phyloP scores from a whole-genome alignment of 495 filamentous ascomycete genomes.

The Xylaria bambusicola region DNA sequence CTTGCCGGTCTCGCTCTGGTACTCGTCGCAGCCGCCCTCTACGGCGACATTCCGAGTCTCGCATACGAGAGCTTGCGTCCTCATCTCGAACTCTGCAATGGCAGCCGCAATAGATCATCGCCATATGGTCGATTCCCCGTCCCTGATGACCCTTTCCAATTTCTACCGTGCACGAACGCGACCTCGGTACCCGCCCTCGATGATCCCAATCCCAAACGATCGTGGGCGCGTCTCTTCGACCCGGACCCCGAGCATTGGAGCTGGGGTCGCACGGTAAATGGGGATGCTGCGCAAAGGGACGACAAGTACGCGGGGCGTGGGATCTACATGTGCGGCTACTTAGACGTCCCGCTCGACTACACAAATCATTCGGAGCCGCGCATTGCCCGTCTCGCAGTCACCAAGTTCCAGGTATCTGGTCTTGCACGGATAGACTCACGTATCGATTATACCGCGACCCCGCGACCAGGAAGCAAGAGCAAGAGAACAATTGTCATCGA shows the following conservation, averaged over 20 bases:
- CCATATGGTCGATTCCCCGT: slow-evolving; percentile 43
- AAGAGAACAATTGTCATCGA: slow-evolving; percentile 50
- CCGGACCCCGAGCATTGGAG: slow-evolving; percentile 45
- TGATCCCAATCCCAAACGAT: slow-evolving; percentile 31
- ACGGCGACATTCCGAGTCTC: slow-evolving; percentile 20
- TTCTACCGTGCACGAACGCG: slow-evolving; percentile 44
- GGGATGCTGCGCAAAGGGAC: neutral
- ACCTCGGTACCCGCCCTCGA: slow-evolving; percentile 41
- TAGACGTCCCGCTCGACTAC: slow-evolving; percentile 52
- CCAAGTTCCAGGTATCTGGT: slow-evolving; percentile 48
- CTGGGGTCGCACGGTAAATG: slow-evolving; percentile 34
- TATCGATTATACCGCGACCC: neutral
- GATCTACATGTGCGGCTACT: slow-evolving; percentile 48
- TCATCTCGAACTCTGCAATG: slow-evolving; percentile 18
- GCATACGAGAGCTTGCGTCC: slow-evolving; percentile 25
- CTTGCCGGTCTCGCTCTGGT: neutral
- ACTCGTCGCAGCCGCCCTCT: neutral
- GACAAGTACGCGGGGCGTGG: slow-evolving; percentile 40
- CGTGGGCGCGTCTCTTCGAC: slow-evolving; percentile 44
- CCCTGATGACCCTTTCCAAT: slow-evolving; percentile 42
- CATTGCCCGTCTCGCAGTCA: slow-evolving; percentile 47
- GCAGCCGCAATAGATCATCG: slow-evolving; percentile 11
- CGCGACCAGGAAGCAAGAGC: slow-evolving; percentile 37
- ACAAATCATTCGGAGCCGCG: slow-evolving; percentile 43
- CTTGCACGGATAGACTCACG: slow-evolving; percentile 29